Evolutionary conservation across 176 grass and related monocot species (phyloP), one percentile per base, ranked within the genome.

Genomic region (Dendrocalamus sinicus): DNA sequence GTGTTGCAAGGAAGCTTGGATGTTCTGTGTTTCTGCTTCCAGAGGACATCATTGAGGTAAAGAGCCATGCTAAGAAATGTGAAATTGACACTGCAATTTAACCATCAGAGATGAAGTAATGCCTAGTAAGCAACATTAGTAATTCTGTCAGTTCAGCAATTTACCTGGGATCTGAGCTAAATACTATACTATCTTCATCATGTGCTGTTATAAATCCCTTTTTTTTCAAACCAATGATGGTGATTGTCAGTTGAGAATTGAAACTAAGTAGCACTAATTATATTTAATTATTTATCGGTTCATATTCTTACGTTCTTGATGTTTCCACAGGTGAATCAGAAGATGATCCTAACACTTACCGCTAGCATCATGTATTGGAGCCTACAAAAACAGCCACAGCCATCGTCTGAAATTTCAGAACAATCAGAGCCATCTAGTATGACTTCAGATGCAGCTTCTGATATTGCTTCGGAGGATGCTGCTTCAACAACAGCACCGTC

Each of bases 41-140:
- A 13, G 96, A 98, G 90, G 96, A 98, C 86, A 95, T 98, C 19
- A 92, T 94, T 50, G 96, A 98, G 96, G 96, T 98, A 95, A 94
- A 24, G 48, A 16, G 45, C 72, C 62, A 77, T 68, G 28, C 32
- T 71, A 13, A 28, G 78, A 74, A 75, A 78, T 86, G n/a, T 63
- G 59, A 46, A 87, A 65, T 37, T 76, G 43, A 26, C 22, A 30
- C 12, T 14, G 40, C 47, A 61, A 45, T 67, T 51, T 43, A 65
- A 14, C 35, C 16, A 72, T 26, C 57, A 47, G 43, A 67, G 7
- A 75, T 64, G 53, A 83, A 77, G 2, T 76, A 76, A 43, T 78
- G 23, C 23, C 4, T 46, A 24, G 30, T 28, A 44, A 2, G 14
- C 13, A 52, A 7, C 43, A 54, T 17, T 73, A 75, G 13, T 35